Evolutionary conservation across 2,329 filamentous ascomycete species (phyloP).

Genomic region (Scedosporium apiospermum): DNA sequence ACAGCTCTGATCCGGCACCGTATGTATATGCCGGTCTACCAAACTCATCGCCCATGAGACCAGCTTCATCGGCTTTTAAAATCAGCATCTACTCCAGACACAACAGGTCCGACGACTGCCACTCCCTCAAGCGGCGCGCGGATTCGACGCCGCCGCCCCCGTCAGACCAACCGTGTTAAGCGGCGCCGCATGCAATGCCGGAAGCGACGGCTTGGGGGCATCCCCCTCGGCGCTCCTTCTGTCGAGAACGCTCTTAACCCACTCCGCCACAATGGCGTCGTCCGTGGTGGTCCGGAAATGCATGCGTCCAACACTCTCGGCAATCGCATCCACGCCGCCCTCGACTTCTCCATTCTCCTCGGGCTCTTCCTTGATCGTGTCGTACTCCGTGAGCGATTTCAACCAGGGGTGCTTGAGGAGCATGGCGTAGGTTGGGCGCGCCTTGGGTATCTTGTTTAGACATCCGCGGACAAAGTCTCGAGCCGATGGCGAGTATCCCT

Average conservation of each 20-base stretch:
- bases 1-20: too few relatives aligned
- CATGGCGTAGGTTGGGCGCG: constrained; percentile 89
- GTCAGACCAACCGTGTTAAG: constrained; percentile 60
- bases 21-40: too few relatives aligned
- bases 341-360: constrained; percentile 46
- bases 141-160: constrained; percentile 23
- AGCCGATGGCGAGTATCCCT: constrained; percentile 69
- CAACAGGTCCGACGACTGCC: not conserved
- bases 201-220: constrained; percentile 47
- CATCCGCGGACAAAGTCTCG: constrained; percentile 83
- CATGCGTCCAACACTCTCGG: constrained; percentile 6
- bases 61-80: not conserved
- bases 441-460: constrained; percentile 83
- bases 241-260: constrained; percentile 68
- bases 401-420: constrained; percentile 88
- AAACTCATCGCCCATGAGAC: not conserved
- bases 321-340: constrained; percentile 5
- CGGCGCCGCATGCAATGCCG: constrained; percentile 80
- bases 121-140: not conserved
- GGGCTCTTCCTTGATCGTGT: constrained; percentile 58
- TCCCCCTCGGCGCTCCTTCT: constrained; percentile 46
- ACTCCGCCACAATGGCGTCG: constrained; percentile 76
- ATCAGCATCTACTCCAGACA: not conserved
- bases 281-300: constrained; percentile 33
- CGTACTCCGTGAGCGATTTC: constrained; percentile 51